phyloP scores from a whole-genome alignment of 1,284 basidiomycete species.

The Heimioporus retisporus region DNA sequence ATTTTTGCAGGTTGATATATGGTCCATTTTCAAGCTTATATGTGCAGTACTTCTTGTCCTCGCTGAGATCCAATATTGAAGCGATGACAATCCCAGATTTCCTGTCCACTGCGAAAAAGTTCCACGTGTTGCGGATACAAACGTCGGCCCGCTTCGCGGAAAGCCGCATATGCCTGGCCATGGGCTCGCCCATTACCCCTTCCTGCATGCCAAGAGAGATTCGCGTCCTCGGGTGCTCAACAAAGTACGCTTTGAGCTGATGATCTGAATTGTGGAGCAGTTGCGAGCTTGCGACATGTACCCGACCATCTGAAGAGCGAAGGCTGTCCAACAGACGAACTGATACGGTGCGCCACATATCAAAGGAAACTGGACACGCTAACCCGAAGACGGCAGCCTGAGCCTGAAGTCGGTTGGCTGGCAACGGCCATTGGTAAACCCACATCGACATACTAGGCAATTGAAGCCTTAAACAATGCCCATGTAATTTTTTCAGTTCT shows the following conservation, averaged over 20 bases:
- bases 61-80: constrained; percentile 7
- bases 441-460: no score
- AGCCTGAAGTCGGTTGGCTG: constrained; percentile 32
- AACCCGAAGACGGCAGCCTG: constrained; percentile 58
- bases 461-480: no score
- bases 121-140: constrained; percentile 48
- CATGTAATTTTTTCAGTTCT: no score
- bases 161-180: constrained; percentile 31
- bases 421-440: constrained; percentile 63
- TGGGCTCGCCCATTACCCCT: no score
- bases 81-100: constrained; percentile 23
- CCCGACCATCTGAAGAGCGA: constrained; percentile 25
- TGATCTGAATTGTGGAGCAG: constrained; percentile 13
- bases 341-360: constrained; percentile 56
- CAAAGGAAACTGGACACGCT: constrained; percentile 49
- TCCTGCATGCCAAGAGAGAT: no score
- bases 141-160: constrained; percentile 26
- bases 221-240: no score
- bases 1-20: constrained; percentile 50
- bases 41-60: constrained; percentile 34
- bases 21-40: constrained; percentile 40
- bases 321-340: constrained; percentile 49
- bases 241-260: constrained; percentile 21
- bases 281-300: no score
- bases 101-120: constrained; percentile 33